Conservation (phyloP, 2,329 filamentous ascomycete genomes). For the Reticulascus tulasneorum region DNA sequence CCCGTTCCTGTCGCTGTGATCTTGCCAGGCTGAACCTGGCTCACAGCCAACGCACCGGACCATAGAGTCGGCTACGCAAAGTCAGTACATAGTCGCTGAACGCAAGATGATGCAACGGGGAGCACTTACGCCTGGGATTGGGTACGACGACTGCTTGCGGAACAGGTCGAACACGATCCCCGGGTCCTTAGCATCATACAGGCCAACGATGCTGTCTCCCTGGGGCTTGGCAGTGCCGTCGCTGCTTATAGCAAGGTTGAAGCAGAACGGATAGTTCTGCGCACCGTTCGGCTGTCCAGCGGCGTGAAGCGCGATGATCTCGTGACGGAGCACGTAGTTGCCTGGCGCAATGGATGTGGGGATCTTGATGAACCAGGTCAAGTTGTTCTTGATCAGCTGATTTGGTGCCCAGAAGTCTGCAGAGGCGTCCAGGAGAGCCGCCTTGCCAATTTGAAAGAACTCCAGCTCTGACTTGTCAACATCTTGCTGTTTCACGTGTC, state of each 20-base stretch:
- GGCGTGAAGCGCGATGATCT: constrained; percentile 51
- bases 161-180: constrained; percentile 56
- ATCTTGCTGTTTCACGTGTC: too few species aligned
- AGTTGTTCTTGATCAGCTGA: constrained; percentile 45
- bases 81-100: too few species aligned
- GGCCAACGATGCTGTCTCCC: constrained; percentile 44
- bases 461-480: constrained; percentile 37
- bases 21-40: too few species aligned
- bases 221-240: constrained; percentile 40
- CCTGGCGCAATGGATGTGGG: constrained; percentile 42
- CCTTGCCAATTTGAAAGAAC: constrained; percentile 44
- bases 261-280: constrained; percentile 48
- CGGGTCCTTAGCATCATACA: constrained; percentile 49
- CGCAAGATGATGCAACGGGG: too few species aligned
- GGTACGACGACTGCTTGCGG: constrained; percentile 24
- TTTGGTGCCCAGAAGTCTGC: constrained; percentile 35
- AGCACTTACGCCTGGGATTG: constrained; percentile 29
- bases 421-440: constrained; percentile 30
- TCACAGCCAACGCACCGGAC: too few species aligned
- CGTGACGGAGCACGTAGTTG: constrained; percentile 53
- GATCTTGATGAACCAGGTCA: constrained; percentile 46
- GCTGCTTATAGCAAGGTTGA: constrained; percentile 54
- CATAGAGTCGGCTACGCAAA: too few species aligned
- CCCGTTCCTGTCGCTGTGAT: too few species aligned
- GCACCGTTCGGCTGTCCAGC: constrained; percentile 38